Conservation (phyloP, 2,329 filamentous ascomycete genomes). For the Zasmidium angulare region DNA sequence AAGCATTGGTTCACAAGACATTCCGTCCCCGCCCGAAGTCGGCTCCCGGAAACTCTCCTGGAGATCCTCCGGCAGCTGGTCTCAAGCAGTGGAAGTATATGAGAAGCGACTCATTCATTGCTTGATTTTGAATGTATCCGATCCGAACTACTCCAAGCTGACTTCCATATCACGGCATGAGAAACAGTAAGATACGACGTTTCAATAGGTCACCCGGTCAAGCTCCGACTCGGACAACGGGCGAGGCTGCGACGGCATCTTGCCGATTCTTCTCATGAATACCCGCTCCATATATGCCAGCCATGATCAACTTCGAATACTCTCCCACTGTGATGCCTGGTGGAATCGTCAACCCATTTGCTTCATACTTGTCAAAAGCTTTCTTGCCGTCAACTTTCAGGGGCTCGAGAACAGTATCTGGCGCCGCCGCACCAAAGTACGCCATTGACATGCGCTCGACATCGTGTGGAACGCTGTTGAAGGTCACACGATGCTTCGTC, state of each 20-base stretch:
- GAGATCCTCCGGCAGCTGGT: background rate
- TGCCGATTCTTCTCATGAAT: background rate
- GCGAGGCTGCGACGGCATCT: background rate
- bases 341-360: constrained; percentile 22
- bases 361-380: constrained; percentile 15
- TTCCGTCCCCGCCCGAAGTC: background rate
- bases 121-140: too few relatives aligned
- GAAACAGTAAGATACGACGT: background rate
- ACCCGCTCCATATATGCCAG: constrained; percentile 17
- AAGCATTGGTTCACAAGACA: background rate
- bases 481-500: constrained; percentile 14
- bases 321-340: constrained; percentile 25
- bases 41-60: background rate
- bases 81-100: too few relatives aligned
- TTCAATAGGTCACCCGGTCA: background rate
- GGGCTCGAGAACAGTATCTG: constrained; percentile 24
- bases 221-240: background rate
- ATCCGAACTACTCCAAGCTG: too few relatives aligned
- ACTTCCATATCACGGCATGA: too few relatives aligned
- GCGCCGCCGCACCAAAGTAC: constrained; percentile 24
- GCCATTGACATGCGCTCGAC: constrained; percentile 25
- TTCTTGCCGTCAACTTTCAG: constrained; percentile 1
- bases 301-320: constrained; percentile 22
- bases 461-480: constrained; percentile 5
- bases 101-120: too few relatives aligned